Evolutionary conservation across 2,329 filamentous ascomycete genomes (phyloP).

Genomic region (Sarocladium oryzae): DNA sequence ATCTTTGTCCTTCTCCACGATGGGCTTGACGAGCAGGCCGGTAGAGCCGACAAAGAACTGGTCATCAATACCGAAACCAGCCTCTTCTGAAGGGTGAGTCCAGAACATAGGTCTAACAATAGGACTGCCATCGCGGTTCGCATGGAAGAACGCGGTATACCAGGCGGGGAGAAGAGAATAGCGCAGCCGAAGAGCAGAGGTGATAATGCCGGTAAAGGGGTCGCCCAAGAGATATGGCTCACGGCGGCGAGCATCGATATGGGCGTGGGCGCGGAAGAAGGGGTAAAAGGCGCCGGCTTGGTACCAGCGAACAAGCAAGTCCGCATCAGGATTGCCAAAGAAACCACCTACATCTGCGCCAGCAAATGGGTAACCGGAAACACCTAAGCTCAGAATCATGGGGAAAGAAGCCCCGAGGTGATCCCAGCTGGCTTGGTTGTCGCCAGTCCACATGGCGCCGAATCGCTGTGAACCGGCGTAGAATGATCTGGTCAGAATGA

Average conservation of each 20-base stretch:
- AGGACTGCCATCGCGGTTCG: constrained; percentile 73
- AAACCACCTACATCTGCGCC: constrained; percentile 97
- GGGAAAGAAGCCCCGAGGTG: constrained; percentile 85
- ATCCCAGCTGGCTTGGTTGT: constrained; percentile 90
- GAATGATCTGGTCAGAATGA: constrained; percentile 88
- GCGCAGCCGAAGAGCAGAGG: constrained; percentile 77
- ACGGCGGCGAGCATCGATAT: constrained; percentile 89
- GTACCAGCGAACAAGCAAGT: constrained; percentile 91
- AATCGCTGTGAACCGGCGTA: constrained; percentile 84
- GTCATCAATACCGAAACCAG: constrained; percentile 82
- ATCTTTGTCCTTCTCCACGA: constrained; percentile 69
- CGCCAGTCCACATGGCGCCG: constrained; percentile 97
- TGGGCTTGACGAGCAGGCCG: constrained; percentile 86
- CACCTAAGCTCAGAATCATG: constrained; percentile 89
- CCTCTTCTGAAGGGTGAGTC: constrained; percentile 78
- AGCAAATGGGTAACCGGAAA: constrained; percentile 87
- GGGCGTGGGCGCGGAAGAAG: constrained; percentile 95
- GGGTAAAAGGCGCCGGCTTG: constrained; percentile 95
- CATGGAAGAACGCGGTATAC: constrained; percentile 96
- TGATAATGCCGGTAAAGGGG: constrained; percentile 80
- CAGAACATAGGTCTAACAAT: constrained; percentile 92
- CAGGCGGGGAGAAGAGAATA: constrained; percentile 87
- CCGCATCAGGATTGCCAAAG: constrained; percentile 93
- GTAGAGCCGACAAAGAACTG: constrained; percentile 88
- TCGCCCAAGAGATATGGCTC: constrained; percentile 87